Evolutionary conservation across 2,329 filamentous ascomycete genomes (phyloP).

Genomic region (Bimuria novae-zelandiae): DNA sequence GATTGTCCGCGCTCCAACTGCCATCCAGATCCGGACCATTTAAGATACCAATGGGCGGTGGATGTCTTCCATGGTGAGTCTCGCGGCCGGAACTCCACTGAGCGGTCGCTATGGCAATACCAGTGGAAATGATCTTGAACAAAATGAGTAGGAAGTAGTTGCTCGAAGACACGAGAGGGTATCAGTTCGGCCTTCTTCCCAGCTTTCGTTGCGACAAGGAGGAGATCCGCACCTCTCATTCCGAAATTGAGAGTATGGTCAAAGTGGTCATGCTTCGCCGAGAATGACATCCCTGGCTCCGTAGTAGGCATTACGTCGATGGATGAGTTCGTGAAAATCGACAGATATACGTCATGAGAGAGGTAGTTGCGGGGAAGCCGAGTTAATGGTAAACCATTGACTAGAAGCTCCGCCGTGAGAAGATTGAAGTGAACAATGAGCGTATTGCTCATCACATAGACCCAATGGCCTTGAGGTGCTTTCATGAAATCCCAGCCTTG

Average conservation of each 20-base stretch:
- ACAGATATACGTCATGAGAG: slow-evolving; percentile 42
- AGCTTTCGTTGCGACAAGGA: slow-evolving; percentile 23
- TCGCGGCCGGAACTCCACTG: slow-evolving; percentile 13
- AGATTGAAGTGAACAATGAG: slow-evolving; percentile 53
- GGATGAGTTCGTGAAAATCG: slow-evolving; percentile 49
- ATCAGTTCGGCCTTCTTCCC: slow-evolving; percentile 37
- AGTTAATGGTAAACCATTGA: slow-evolving; percentile 55
- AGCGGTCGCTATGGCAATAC: slow-evolving; percentile 19
- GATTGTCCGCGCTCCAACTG: slow-evolving; percentile 12
- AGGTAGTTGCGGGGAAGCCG: slow-evolving; percentile 54
- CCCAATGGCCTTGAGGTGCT: background rate
- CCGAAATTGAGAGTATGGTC: slow-evolving; percentile 45
- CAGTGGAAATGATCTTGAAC: slow-evolving; percentile 30
- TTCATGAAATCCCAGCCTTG: background rate
- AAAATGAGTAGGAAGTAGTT: slow-evolving; percentile 39
- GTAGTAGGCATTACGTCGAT: slow-evolving; percentile 53
- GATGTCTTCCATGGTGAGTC: slow-evolving; percentile 15
- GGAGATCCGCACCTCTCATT: slow-evolving; percentile 26
- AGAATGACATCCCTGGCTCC: slow-evolving; percentile 48
- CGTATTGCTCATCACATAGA: background rate
- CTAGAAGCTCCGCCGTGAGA: slow-evolving; percentile 55
- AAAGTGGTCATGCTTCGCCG: slow-evolving; percentile 32
- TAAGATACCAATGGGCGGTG: slow-evolving; percentile 21
- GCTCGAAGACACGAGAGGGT: slow-evolving; percentile 34
- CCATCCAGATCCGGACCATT: slow-evolving; percentile 16